Evolutionary conservation across 148 eudicot species (phyloP), one percentile per base, ranked within the genome.

Genomic region (Agrostemma githago): DNA sequence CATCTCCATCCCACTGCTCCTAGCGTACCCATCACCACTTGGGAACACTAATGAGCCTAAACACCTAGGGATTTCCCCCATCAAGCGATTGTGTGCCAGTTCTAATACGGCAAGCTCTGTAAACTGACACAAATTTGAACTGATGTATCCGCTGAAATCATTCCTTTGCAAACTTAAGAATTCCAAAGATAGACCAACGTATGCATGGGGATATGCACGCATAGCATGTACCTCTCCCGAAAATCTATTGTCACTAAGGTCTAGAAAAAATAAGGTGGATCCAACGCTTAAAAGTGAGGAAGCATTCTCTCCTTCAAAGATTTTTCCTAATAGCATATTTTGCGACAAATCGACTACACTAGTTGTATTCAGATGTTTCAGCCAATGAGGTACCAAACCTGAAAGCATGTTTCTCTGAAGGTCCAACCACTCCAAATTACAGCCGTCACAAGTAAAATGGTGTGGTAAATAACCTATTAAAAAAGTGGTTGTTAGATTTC

Each of bases 221-320:
- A 14, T 64, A 38, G 37, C 12, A 12, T 38, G 39, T 12, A 64
- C 3, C 17, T 64, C 68, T 38, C 68, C 68, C 0, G 15, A 37
- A 11, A 64, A 64, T 43, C 2, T 64, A 64, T 64, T 64, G 68
- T 38, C 5, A 64, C 68, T 64, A 38, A 64, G 68, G 43, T 64
- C 68, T 4, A 64, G 44, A 15, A 64, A 0, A 4, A 1, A 6
- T 17, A 64, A 64, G 43, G 5, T 0, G 7, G 38, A 6, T 46
- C 8, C 10, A 46, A 2, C 51, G 51, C 9, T 64, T 8, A 37
- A 64, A 14, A 64, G 68, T 64, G 68, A 64, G 43, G 68, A 64
- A 38, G 42, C 40, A 64, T 64, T 64, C 68, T 64, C 5, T 38
- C 44, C 41, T 64, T 38, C 68, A 38, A 64, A 38, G 43, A 64